Conservation (phyloP, 768 basidiomycete genomes). For the button mushroom (Agaricus bisporus) region DNA sequence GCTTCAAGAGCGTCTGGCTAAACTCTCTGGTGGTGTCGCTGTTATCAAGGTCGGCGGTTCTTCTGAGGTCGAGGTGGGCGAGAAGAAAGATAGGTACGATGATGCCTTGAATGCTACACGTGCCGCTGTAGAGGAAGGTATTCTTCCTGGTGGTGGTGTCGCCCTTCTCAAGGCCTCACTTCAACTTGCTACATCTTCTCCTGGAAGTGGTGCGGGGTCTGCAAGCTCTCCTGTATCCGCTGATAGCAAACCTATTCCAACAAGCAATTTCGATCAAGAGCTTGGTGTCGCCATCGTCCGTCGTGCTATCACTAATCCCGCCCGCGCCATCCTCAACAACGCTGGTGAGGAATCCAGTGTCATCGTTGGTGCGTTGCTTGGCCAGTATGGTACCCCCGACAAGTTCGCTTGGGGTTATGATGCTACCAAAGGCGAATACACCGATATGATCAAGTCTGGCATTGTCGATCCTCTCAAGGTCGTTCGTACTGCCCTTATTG, state of each 20-base stretch:
- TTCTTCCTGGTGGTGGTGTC: slow-evolving; percentile 93
- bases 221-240: slow-evolving; percentile 42
- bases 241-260: slow-evolving; percentile 63
- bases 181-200: slow-evolving; percentile 53
- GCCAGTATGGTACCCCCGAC: slow-evolving; percentile 62
- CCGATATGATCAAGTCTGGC: slow-evolving; percentile 91
- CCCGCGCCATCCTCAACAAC: slow-evolving; percentile 86
- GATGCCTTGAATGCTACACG: slow-evolving; percentile 97
- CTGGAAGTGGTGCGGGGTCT: slow-evolving; percentile 39
- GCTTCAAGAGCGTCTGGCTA: slow-evolving; percentile 95
- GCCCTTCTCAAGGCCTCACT: slow-evolving; percentile 85
- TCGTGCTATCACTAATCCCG: slow-evolving; percentile 76
- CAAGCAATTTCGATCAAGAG: slow-evolving; percentile 94
- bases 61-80: slow-evolving; percentile 92
- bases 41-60: slow-evolving; percentile 97
- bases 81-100: slow-evolving; percentile 99
- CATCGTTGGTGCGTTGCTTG: slow-evolving; percentile 82
- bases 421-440: slow-evolving; percentile 85
- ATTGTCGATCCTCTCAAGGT: slow-evolving; percentile 97
- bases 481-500: slow-evolving; percentile 86
- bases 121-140: slow-evolving; percentile 97
- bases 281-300: slow-evolving; percentile 93
- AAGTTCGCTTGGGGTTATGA: slow-evolving; percentile 89
- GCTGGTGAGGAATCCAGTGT: slow-evolving; percentile 94
- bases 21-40: slow-evolving; percentile 93